Percentiles rank a stretch among this genome's conserved stretches.
These are phyloP conservation scores for Chrysanthemum lavandulifolium DNA, from an alignment of 129 eudicot genomes.

Conservation along the genomic window DNA sequence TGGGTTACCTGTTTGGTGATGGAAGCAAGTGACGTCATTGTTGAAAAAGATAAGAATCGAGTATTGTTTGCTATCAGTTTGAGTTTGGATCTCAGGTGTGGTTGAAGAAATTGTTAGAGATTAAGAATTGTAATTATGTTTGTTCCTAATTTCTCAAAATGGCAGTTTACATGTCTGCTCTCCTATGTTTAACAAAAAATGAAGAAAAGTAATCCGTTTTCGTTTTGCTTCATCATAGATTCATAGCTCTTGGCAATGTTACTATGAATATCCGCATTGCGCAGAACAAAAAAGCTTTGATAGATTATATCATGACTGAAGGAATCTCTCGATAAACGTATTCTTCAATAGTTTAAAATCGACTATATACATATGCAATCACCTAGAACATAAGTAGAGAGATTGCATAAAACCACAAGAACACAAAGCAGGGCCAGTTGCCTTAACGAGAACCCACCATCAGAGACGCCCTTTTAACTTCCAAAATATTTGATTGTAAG, in stretches of 20 bases:
- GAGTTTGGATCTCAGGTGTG: slow-evolving; percentile 16
- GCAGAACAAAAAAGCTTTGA: too few species aligned
- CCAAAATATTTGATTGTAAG: too few species aligned
- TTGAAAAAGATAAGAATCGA: slow-evolving; percentile 12
- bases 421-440: too few species aligned
- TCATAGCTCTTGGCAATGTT: neutral
- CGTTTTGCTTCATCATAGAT: neutral
- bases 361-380: too few species aligned
- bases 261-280: neutral
- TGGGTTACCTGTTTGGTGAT: slow-evolving; percentile 70
- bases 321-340: too few species aligned
- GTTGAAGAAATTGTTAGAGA: slow-evolving; percentile 17
- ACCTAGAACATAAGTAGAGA: too few species aligned
- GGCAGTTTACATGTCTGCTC: neutral
- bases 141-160: slow-evolving; percentile 1
- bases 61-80: slow-evolving; percentile 26
- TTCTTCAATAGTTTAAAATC: too few species aligned
- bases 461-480: too few species aligned
- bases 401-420: too few species aligned
- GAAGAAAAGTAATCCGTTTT: neutral
- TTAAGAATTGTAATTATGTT: slow-evolving; percentile 22
- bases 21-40: neutral
- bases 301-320: too few species aligned
- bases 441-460: too few species aligned
- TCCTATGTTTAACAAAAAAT: neutral